Conservation (phyloP, 2,329 filamentous ascomycete genomes). For the Penicillium sp. region DNA sequence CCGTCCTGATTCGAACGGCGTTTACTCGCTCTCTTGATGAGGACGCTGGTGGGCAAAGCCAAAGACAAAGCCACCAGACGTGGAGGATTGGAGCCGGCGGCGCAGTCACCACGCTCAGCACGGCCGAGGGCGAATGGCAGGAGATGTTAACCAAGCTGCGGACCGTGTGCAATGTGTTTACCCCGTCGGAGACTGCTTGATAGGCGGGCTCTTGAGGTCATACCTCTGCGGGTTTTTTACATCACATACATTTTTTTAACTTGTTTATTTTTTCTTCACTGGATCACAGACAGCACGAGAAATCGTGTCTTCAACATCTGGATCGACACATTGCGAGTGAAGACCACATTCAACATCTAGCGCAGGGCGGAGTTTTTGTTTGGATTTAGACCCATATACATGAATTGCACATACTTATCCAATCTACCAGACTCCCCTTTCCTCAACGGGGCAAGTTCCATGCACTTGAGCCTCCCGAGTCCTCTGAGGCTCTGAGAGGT, state of each 20-base stretch:
- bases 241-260: not conserved
- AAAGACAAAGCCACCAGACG: conserved; percentile 28
- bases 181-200: conserved; percentile 21
- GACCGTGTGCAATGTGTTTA: conserved; percentile 48
- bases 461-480: not conserved
- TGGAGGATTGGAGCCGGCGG: conserved; percentile 91
- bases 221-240: not conserved
- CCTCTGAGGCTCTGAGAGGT: not conserved
- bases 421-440: not conserved
- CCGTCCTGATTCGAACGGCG: conserved; percentile 83
- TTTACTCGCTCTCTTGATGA: conserved; percentile 51
- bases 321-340: conserved; percentile 19
- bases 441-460: not conserved
- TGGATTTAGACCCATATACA: not conserved
- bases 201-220: not conserved
- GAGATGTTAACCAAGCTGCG: conserved; percentile 82
- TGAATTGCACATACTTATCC: not conserved
- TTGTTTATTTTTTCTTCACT: conserved; percentile 2
- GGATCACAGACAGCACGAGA: conserved; percentile 14
- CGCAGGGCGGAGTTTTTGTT: conserved; percentile 22
- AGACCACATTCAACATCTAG: conserved; percentile 37
- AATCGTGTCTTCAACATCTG: conserved; percentile 33
- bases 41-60: conserved; percentile 15
- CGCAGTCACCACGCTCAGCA: conserved; percentile 83
- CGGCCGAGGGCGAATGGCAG: conserved; percentile 76